Evolutionary conservation across 1,139 yeast genomes (phyloP).

Genomic region (Magnusiomyces magnusii): DNA sequence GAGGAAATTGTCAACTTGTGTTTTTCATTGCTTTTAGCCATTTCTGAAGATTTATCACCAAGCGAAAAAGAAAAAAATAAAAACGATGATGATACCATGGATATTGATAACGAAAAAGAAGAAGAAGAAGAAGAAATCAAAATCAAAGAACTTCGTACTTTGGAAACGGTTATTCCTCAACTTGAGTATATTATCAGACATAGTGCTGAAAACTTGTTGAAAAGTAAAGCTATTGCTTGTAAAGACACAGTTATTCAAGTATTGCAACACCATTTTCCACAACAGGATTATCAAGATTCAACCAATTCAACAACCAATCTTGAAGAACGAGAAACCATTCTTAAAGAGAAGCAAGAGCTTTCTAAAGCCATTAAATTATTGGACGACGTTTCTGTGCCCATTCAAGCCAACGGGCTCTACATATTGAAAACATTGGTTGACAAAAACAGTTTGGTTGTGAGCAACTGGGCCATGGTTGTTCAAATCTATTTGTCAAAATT

Average conservation of each 20-base stretch:
- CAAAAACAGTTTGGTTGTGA: conserved; percentile 22
- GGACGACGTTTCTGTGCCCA: conserved; percentile 74
- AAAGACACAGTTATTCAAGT: background rate
- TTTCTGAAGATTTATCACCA: conserved; percentile 21
- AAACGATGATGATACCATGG: background rate
- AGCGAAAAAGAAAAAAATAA: background rate
- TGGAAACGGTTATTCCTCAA: conserved; percentile 31
- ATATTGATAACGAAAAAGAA: background rate
- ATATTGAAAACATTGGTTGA: conserved; percentile 53
- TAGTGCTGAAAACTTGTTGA: conserved; percentile 15
- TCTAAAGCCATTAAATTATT: conserved; percentile 57
- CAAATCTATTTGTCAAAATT: conserved; percentile 59
- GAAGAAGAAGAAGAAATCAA: conserved; percentile 16
- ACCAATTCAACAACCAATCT: background rate
- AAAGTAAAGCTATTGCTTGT: conserved; percentile 17
- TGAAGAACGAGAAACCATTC: background rate
- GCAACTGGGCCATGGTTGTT: conserved; percentile 44
- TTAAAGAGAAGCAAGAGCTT: conserved; percentile 9
- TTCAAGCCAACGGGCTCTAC: conserved; percentile 78
- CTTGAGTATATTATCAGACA: conserved; percentile 26
- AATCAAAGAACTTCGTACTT: conserved; percentile 39
- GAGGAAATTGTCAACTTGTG: conserved; percentile 27
- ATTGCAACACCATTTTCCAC: background rate
- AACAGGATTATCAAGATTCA: background rate
- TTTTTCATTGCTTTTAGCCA: conserved; percentile 26